Evolutionary conservation across 345 rosid genomes (phyloP).

Genomic region (Bruguiera sexangula): DNA sequence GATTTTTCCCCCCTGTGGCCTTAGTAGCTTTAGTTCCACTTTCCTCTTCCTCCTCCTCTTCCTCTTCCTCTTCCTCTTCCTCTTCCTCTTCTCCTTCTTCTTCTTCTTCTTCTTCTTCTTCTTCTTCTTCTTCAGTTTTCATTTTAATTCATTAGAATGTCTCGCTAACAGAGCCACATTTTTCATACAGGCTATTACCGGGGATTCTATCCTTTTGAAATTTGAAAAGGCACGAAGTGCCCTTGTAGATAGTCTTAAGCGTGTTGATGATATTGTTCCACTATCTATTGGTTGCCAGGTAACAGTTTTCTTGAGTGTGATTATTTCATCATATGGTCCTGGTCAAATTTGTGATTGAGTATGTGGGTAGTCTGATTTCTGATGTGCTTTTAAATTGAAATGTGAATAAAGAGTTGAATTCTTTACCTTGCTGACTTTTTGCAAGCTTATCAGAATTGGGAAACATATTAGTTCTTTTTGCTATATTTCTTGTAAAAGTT

Average conservation of each 20-base stretch:
- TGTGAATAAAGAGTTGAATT: background rate
- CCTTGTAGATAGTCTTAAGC: slow-evolving; percentile 78
- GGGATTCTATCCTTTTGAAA: slow-evolving; percentile 80
- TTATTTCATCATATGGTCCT: background rate
- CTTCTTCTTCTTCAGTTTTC: slow-evolving; percentile 1
- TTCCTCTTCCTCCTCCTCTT: no score
- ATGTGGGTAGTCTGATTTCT: background rate
- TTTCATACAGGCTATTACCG: slow-evolving; percentile 79
- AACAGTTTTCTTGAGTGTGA: background rate
- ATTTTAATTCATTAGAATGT: background rate
- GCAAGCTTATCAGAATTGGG: background rate
- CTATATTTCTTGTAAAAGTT: background rate
- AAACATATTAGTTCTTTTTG: background rate
- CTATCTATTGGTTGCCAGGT: slow-evolving; percentile 89
- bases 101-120: background rate
- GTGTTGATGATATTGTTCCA: slow-evolving; percentile 91
- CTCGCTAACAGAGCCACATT: slow-evolving; percentile 12
- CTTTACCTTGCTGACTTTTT: background rate
- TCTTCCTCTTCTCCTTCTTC: background rate
- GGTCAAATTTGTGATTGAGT: background rate
- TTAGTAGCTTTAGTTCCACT: background rate
- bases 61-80: background rate
- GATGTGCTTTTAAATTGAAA: background rate
- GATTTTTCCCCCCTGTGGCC: slow-evolving; percentile 2
- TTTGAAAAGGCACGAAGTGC: slow-evolving; percentile 74